Evolutionary conservation across 83 land plant species (phyloP).

Genomic region (Thuja plicata): DNA sequence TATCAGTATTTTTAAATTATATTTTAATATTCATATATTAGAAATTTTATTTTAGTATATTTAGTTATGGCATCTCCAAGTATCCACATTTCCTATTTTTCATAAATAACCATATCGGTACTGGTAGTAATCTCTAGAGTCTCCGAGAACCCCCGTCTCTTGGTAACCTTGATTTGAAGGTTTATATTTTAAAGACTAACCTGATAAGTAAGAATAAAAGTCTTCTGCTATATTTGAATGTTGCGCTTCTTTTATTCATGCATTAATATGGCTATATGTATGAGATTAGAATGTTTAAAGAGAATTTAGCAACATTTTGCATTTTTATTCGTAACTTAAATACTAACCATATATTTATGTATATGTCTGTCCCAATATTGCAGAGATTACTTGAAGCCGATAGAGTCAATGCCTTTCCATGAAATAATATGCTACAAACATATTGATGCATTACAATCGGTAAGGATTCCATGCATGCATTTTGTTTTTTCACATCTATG

Average conservation of each 20-base stretch:
- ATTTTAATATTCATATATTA: too few species aligned
- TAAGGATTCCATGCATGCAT: conserved; percentile 18
- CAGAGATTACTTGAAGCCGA: conserved; percentile 56
- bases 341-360: background rate
- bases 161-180: too few species aligned
- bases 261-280: background rate
- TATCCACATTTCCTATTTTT: too few species aligned
- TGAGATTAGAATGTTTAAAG: background rate
- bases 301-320: background rate
- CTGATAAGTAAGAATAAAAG: background rate
- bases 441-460: conserved; percentile 55
- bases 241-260: background rate
- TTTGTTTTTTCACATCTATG: background rate
- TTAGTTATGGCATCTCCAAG: too few species aligned
- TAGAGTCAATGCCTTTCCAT: conserved; percentile 57
- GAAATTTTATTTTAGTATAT: too few species aligned
- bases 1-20: too few species aligned
- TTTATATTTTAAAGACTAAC: background rate
- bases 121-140: too few species aligned
- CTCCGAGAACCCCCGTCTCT: too few species aligned
- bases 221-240: background rate
- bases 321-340: background rate
- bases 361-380: background rate
- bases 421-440: conserved; percentile 62
- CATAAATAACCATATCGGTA: too few species aligned